Conservation (phyloP, 805 yeast species). For the Suhomyces canberraensis region DNA sequence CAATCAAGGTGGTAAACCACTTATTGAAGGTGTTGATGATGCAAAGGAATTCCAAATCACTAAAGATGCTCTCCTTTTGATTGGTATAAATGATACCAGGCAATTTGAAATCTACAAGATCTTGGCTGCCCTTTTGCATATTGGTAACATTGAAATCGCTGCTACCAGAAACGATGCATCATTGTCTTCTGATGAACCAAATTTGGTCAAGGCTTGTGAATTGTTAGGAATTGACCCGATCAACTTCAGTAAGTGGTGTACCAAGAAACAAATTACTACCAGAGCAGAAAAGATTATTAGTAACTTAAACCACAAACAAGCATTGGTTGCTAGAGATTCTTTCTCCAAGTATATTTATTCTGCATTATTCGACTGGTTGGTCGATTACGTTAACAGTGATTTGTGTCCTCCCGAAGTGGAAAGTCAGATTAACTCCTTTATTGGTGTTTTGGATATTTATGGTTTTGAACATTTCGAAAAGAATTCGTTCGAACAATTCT, state of each 20-base stretch:
- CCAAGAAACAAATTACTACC: constrained; percentile 88
- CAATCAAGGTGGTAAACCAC: constrained; percentile 81
- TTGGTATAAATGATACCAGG: constrained; percentile 61
- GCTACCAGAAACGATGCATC: constrained; percentile 83
- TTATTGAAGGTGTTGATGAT: constrained; percentile 79
- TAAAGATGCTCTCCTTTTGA: constrained; percentile 68
- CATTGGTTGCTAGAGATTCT: constrained; percentile 92
- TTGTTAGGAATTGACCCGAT: constrained; percentile 75
- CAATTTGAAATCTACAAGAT: constrained; percentile 73
- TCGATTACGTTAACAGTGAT: constrained; percentile 74
- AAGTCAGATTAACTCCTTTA: constrained; percentile 62
- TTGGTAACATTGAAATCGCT: constrained; percentile 86
- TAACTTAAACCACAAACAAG: constrained; percentile 77
- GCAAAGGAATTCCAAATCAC: constrained; percentile 74
- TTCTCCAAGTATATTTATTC: constrained; percentile 93
- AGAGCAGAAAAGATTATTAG: constrained; percentile 88
- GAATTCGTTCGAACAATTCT: constrained; percentile 95
- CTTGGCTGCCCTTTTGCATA: constrained; percentile 83
- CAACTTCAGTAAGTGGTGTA: constrained; percentile 83
- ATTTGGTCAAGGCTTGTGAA: constrained; percentile 75
- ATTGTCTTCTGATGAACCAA: constrained; percentile 83
- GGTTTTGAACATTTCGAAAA: constrained; percentile 95
- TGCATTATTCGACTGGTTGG: constrained; percentile 93
- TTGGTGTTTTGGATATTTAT: constrained; percentile 95
- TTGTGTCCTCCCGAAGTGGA: constrained; percentile 72